A percentile compares a stretch with the other conserved stretches of the same genome.
phyloP scores from a whole-genome alignment of 768 basidiomycete genomes.

The Trametes cingulata region DNA sequence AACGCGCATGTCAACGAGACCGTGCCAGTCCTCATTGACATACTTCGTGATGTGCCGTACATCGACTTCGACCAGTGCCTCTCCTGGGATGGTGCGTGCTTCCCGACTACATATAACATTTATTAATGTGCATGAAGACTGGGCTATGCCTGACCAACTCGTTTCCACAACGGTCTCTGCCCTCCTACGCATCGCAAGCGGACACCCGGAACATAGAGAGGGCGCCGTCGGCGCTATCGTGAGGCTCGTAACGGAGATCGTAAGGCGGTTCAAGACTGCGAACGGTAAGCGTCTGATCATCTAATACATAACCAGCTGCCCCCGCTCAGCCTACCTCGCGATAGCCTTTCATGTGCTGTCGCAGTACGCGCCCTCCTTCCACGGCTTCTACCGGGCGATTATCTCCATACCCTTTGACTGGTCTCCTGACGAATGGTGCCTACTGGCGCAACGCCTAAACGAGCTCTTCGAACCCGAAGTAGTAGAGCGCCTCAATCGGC shows the following conservation, averaged over 20 bases:
- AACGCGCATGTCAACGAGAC: slow-evolving; percentile 51
- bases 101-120: background rate
- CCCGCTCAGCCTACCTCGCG: background rate
- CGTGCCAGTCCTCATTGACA: slow-evolving; percentile 61
- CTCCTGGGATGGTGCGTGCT: slow-evolving; percentile 71
- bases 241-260: slow-evolving; percentile 56
- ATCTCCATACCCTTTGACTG: slow-evolving; percentile 78
- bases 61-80: slow-evolving; percentile 78
- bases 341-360: slow-evolving; percentile 72
- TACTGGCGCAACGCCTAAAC: slow-evolving; percentile 53
- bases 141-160: slow-evolving; percentile 85
- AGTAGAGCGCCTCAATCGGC: slow-evolving; percentile 72
- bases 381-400: slow-evolving; percentile 85
- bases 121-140: slow-evolving; percentile 48
- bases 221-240: slow-evolving; percentile 60
- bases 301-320: background rate
- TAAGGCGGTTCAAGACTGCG: slow-evolving; percentile 54
- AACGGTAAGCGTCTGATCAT: slow-evolving; percentile 50
- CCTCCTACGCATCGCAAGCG: slow-evolving; percentile 62
- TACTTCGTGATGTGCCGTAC: slow-evolving; percentile 70
- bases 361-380: slow-evolving; percentile 77
- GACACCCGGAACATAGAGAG: slow-evolving; percentile 49
- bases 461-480: slow-evolving; percentile 63
- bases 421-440: slow-evolving; percentile 65
- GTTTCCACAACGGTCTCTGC: slow-evolving; percentile 79